Evolutionary conservation across 2,329 filamentous ascomycete genomes (phyloP), one percentile per base, ranked within the genome.

Genomic region (Ciborinia camelliae): DNA sequence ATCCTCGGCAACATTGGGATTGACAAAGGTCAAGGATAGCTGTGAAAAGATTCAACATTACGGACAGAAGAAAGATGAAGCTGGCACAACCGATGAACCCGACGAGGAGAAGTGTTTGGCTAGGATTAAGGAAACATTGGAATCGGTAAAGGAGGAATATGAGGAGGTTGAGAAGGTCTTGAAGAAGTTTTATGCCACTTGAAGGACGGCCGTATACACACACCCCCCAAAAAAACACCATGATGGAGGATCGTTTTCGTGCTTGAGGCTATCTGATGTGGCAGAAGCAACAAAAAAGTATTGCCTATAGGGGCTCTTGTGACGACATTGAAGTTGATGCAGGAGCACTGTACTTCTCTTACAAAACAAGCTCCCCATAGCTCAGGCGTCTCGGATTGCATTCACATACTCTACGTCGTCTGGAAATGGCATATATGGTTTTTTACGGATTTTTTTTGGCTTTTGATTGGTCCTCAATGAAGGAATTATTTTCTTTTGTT

Each of bases 31-130:
- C 73, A 91, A 92, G 76, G 92, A 97, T 74, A 89, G 87, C 68
- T 99, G 95, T 80, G 93, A 98, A 79, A 92, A 96, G 82, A 97
- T 99, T 73, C 94, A 99, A 78, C 90, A 96, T 74, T 96, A 88
- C 76, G 94, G 94, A 70, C 90, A 90, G 73, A 82, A 85, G 73
- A 91, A 93, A 78, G 92, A 94, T 71, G 85, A 91, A 66, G 88
- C 90, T 51, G 92, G 92, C 50, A 83, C 81, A 7, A 79, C 81
- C 48, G 82, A 86, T 64, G 87, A 91, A 74, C 79, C 81, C 2
- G 86, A 96, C 72, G 82, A 88, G 66, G 80, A 86, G 3, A 79
- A 86, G 57, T 92, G 89, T 72, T 81, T 97, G 43, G 77, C 84
- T 67, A 86, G 85, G 67, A 91, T 96, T 73, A 81, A 81, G 70